Percentiles rank a stretch among this genome's conserved stretches.
Evolutionary conservation across 768 basidiomycete genomes (phyloP).

Genomic region (Boletus pseudopeckii): DNA sequence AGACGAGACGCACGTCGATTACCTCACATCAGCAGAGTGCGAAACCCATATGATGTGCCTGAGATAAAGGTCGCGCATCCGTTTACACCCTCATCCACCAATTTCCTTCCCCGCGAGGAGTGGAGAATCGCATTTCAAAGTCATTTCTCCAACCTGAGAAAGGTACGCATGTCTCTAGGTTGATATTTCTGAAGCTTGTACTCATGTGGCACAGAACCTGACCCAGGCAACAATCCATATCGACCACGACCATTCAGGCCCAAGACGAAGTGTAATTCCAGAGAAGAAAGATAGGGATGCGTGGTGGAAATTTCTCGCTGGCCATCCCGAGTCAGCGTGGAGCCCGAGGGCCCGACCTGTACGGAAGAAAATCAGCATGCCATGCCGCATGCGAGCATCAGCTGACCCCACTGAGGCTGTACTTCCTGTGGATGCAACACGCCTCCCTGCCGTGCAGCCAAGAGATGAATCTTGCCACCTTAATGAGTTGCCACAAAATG

Average conservation of each 20-base stretch:
- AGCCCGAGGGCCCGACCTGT: slow-evolving; percentile 33
- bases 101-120: slow-evolving; percentile 56
- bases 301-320: slow-evolving; percentile 80
- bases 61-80: slow-evolving; percentile 24
- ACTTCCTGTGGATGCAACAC: background rate
- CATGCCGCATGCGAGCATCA: slow-evolving; percentile 36
- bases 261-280: slow-evolving; percentile 46
- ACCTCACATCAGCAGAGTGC: slow-evolving; percentile 61
- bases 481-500: background rate
- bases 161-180: slow-evolving; percentile 30
- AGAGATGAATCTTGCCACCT: background rate
- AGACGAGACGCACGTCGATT: slow-evolving; percentile 71
- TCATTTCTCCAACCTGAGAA: slow-evolving; percentile 64
- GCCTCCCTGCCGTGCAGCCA: background rate
- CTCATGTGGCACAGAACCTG: slow-evolving; percentile 50
- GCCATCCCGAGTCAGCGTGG: slow-evolving; percentile 68
- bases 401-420: slow-evolving; percentile 24
- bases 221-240: slow-evolving; percentile 53
- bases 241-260: background rate
- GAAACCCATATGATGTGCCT: slow-evolving; percentile 61
- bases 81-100: slow-evolving; percentile 22
- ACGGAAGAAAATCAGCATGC: slow-evolving; percentile 9
- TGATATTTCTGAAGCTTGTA: background rate
- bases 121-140: slow-evolving; percentile 60
- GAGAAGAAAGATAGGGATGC: slow-evolving; percentile 68